Percentiles rank a stretch among this genome's conserved stretches.
Evolutionary conservation across 2,329 filamentous ascomycete species (phyloP).

Genomic region (Tolypocladium sp.): DNA sequence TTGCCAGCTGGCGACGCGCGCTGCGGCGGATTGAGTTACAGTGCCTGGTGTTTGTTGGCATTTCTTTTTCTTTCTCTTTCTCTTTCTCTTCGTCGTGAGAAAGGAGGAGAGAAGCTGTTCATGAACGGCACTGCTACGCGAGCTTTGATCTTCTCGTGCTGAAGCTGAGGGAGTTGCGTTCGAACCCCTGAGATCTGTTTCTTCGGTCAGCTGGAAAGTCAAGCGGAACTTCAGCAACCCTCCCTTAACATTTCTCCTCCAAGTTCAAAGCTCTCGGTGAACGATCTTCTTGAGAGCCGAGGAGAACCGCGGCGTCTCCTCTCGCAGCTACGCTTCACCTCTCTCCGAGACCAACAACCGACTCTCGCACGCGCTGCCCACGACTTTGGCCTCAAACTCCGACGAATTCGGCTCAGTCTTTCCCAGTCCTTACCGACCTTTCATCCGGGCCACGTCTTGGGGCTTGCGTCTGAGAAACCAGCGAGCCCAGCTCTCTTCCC

Average conservation of each 20-base stretch:
- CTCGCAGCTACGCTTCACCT: not conserved
- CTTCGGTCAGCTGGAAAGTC: not conserved
- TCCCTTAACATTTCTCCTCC: not conserved
- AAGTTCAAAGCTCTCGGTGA: too few relatives aligned
- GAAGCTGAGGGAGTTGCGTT: too few relatives aligned
- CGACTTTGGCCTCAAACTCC: not conserved
- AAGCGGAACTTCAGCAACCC: not conserved
- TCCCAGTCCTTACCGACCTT: not conserved
- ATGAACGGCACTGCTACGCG: too few relatives aligned
- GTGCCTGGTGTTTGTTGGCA: too few relatives aligned
- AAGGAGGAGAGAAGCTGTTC: too few relatives aligned
- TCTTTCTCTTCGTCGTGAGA: too few relatives aligned
- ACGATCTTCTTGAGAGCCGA: not conserved
- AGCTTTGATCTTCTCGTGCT: too few relatives aligned
- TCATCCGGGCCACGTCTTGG: not conserved
- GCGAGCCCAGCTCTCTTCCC: not conserved
- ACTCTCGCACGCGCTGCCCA: not conserved
- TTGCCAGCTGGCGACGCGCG: not conserved
- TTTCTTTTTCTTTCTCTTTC: too few relatives aligned
- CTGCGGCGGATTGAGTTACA: too few relatives aligned
- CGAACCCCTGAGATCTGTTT: too few relatives aligned
- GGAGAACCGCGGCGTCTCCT: not conserved
- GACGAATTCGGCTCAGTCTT: too few relatives aligned
- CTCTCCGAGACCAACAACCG: not conserved
- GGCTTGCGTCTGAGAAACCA: not conserved